Evolutionary conservation across 345 rosid genomes (phyloP).

Genomic region (Citrus glauca): DNA sequence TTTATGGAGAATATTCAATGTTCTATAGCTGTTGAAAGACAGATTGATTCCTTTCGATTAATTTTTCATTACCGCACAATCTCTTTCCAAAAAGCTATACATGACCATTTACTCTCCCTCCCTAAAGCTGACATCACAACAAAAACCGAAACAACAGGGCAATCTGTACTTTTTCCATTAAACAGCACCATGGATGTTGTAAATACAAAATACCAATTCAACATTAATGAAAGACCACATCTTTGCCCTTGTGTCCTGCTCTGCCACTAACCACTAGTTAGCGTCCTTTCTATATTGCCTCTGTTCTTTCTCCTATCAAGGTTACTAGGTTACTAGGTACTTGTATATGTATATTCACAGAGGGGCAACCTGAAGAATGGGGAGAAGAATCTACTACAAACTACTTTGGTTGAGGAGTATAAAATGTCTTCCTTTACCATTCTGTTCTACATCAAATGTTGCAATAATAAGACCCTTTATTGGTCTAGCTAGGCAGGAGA

Average conservation of each 20-base stretch:
- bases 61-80: no score
- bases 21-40: neutral
- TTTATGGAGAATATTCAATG: neutral
- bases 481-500: neutral
- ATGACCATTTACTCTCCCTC: neutral
- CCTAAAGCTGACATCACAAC: neutral
- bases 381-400: constrained; percentile 6
- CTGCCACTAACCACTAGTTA: neutral
- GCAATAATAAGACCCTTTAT: neutral
- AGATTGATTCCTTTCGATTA: neutral
- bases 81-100: neutral
- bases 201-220: neutral
- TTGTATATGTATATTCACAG: neutral
- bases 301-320: neutral
- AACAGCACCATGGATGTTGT: neutral
- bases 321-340: no score
- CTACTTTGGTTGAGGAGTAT: neutral
- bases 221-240: neutral
- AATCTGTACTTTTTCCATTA: neutral
- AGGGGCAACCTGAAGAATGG: neutral
- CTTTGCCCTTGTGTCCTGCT: neutral
- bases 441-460: neutral
- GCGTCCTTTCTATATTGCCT: neutral
- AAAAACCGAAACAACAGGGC: neutral
- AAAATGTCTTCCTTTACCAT: neutral